A percentile compares a stretch with the other conserved stretches of the same genome.
Evolutionary conservation across 2,329 filamentous ascomycete genomes (phyloP).

Genomic region (Colletotrichum sansevieriae): DNA sequence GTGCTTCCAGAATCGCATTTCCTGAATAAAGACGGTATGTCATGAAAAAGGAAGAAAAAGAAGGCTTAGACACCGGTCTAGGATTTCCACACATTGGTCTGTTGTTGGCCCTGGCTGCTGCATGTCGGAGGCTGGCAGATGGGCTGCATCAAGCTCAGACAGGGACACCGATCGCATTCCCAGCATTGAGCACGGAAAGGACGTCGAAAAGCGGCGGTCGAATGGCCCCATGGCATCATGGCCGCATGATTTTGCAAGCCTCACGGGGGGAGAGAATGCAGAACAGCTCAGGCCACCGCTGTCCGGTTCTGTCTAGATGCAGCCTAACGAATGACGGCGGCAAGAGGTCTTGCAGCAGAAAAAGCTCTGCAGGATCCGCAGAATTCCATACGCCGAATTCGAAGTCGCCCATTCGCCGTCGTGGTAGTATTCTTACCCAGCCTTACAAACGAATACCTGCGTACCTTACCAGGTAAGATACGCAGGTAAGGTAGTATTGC

Average conservation of each 20-base stretch:
- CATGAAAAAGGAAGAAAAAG: neutral
- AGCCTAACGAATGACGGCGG: neutral
- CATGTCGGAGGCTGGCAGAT: neutral
- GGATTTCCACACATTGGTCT: conserved; percentile 23
- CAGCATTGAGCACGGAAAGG: conserved; percentile 21
- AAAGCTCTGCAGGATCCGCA: too few relatives aligned
- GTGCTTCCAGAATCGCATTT: neutral
- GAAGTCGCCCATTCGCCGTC: conserved; percentile 19
- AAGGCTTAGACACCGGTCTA: conserved; percentile 3
- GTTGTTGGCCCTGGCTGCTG: conserved; percentile 1
- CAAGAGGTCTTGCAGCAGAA: conserved; percentile 3
- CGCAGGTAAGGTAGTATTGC: neutral
- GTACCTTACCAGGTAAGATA: too few relatives aligned
- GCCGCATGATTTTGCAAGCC: conserved; percentile 15
- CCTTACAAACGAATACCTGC: neutral
- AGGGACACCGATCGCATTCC: conserved; percentile 32
- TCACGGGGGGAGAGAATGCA: neutral
- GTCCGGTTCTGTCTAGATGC: conserved; percentile 2
- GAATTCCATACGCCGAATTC: conserved; percentile 3
- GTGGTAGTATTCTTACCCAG: conserved; percentile 26
- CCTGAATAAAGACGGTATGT: neutral
- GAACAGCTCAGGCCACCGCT: conserved; percentile 2
- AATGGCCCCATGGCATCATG: conserved; percentile 15
- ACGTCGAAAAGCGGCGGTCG: conserved; percentile 10
- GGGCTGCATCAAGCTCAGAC: conserved; percentile 23